Evolutionary conservation across 1,284 basidiomycete genomes (phyloP), one percentile per base, ranked within the genome.

Genomic region (Sutorius eximius): DNA sequence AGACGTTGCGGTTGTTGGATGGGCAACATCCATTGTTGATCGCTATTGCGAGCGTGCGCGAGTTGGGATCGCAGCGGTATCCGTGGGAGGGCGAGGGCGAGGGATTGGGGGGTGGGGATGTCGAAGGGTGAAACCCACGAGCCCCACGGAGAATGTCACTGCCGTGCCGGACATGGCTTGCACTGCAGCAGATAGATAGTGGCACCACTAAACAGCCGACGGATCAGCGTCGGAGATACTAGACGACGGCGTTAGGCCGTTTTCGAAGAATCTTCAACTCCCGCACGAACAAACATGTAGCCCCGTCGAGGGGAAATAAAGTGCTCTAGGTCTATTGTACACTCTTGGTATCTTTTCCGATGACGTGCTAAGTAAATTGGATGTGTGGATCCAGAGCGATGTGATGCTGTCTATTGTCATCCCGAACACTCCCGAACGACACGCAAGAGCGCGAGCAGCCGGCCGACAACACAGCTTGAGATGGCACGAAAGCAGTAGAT

Each of bases 21-120:
- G 58, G 69, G 16, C 77, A 76, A 43, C 85, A 89, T 68, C 76
- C 80, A 36, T 61, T 91, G 56, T 65, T 90, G 49, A 77, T 91
- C 44, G 87, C 87, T 0, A 75, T 91, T 3, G 77, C 82, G 51
- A 83, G 87, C 64, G 85, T 91, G 42, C 79, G 81, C 60, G 86
- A 88, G 50, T 70, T 91, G 45, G 85, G 85, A 9, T 69, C 20
- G 30, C 60, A 44, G 29, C 49, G 83, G 45, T 78, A 77, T 65
- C 68, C 74, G 47, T 79, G 79, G 63, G 79, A 78, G 53, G 77
- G 76, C 52, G 80, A 80, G 40, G 77, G 74, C 16, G 75, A 74
- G 40, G 51, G 61, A 54, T 7, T 57, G 32, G 6, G 60, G 60
- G 33, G 40, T 33, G 53, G 32, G 37, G 43, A 45, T 15, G 33